Base-by-base conservation (phyloP, 306 rosid genomes). In the Heteromeles arbutifolia region DNA sequence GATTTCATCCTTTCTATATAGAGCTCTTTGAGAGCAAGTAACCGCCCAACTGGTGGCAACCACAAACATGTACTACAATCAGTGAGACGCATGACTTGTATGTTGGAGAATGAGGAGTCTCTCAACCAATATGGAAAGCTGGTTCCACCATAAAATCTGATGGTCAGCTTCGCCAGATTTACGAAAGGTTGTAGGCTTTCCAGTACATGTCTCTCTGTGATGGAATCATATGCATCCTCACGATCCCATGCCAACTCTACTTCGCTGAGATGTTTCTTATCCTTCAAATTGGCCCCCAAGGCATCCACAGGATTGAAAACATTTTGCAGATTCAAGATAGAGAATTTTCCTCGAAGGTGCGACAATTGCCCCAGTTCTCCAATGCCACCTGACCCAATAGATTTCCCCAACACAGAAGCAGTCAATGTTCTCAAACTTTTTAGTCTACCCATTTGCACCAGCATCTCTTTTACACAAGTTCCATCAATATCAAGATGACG, bases 81-180 rank as follows among this genome's bases (percentile, higher is more conserved):
- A 3, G 1, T 14, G 2, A 72, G 76, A 0, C 52, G 65, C 32
- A 65, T 9, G 25, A 31, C 28, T 64, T 11, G 29, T 48, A 78
- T 69, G 63, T 62, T 63, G 31, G 37, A 10, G 29, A 39, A 39
- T 11, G 43, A 39, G 8, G 0, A 74, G 22, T 66, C 21, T 19
- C 67, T 32, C 17, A 83, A 1, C 86, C 86, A 82, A 18, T 59
- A 4, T 8, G 79, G 82, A 37, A 82, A 73, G 43, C 37, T 2
- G 0, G 8, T n/a, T 34, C 76, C 62, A 4, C 62, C 67, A 22
- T 70, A 79, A 15, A 70, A 50, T 4, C 3, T 0, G 25, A 75
- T 50, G 1, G 13, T 7, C 7, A 74, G 8, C 4, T 65, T 4
- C 70, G 37, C 65, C 32, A 81, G 48, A 54, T 44, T 68, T 24